These are phyloP conservation scores for Candida gorgasii DNA, from an alignment of 805 yeast genomes.

Conservation along the genomic window DNA sequence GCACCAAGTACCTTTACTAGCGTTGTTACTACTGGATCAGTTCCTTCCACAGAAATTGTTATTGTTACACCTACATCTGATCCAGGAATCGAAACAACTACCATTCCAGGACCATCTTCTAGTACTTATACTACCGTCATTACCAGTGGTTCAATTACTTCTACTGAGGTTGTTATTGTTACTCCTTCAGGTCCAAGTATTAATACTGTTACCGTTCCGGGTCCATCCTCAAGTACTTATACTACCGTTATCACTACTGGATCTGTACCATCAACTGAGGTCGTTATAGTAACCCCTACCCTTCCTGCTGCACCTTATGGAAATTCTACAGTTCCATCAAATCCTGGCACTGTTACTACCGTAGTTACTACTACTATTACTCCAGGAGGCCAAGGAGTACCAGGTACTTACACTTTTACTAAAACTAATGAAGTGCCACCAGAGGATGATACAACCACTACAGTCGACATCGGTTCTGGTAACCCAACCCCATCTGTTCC, in stretches of 20 bases:
- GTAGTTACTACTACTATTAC: not conserved
- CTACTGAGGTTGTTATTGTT: no score
- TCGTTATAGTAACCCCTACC: not conserved
- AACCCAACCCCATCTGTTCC: not conserved
- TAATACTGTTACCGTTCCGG: not conserved
- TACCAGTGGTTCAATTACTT: no score
- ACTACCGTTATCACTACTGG: not conserved
- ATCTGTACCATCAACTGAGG: not conserved
- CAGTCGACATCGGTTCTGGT: not conserved
- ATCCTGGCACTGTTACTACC: not conserved
- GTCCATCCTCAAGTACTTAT: not conserved
- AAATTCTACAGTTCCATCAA: not conserved
- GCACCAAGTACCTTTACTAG: no score
- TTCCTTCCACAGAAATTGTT: no score
- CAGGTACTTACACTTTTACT: not conserved
- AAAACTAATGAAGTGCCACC: not conserved
- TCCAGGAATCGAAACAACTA: no score
- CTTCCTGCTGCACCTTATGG: not conserved
- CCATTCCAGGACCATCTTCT: no score
- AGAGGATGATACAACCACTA: not conserved
- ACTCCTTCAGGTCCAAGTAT: not conserved
- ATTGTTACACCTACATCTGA: no score
- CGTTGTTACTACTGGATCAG: no score
- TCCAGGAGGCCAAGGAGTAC: not conserved
- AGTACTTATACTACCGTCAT: no score